phyloP scores from a whole-genome alignment of 805 yeast species.

The Ogataea philodendri region DNA sequence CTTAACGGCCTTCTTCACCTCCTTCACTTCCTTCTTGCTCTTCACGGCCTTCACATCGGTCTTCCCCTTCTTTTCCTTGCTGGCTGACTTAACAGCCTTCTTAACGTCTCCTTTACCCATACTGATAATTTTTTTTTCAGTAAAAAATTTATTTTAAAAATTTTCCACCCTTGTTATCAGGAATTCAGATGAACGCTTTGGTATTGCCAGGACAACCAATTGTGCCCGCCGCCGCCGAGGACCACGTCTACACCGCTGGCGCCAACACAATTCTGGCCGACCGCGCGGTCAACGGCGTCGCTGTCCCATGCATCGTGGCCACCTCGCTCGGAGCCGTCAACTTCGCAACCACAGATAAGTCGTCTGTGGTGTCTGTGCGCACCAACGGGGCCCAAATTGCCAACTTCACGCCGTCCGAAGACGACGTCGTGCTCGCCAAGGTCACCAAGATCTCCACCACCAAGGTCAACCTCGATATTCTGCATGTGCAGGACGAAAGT shows the following conservation, averaged over 20 bases:
- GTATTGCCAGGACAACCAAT: slow-evolving; percentile 84
- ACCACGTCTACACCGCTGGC: slow-evolving; percentile 54
- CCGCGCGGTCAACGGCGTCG: slow-evolving; percentile 39
- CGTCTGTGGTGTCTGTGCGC: slow-evolving; percentile 9
- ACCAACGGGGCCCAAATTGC: slow-evolving; percentile 22
- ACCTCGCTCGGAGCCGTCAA: slow-evolving; percentile 62
- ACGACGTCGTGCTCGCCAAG: slow-evolving; percentile 75
- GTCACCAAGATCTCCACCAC: slow-evolving; percentile 63
- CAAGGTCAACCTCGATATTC: slow-evolving; percentile 78
- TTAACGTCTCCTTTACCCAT: slow-evolving; percentile 20
- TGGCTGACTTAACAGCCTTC: slow-evolving; percentile 16
- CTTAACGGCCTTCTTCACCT: slow-evolving; percentile 20
- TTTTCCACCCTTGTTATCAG: slow-evolving; percentile 15
- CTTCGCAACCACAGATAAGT: slow-evolving; percentile 30
- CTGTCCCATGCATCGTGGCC: slow-evolving; percentile 45
- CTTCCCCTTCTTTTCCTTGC: slow-evolving; percentile 17
- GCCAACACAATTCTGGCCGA: slow-evolving; percentile 57
- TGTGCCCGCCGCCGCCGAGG: slow-evolving; percentile 48
- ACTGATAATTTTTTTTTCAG: slow-evolving; percentile 12
- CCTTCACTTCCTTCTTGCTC: slow-evolving; percentile 14
- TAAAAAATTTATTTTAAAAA: slow-evolving; percentile 13
- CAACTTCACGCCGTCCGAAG: slow-evolving; percentile 71
- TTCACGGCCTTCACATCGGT: slow-evolving; percentile 17
- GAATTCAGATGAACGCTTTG: slow-evolving; percentile 37
- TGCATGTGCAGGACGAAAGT: slow-evolving; percentile 33